phyloP scores from a whole-genome alignment of 2,329 filamentous ascomycete species.

The Fusarium staphyleae region DNA sequence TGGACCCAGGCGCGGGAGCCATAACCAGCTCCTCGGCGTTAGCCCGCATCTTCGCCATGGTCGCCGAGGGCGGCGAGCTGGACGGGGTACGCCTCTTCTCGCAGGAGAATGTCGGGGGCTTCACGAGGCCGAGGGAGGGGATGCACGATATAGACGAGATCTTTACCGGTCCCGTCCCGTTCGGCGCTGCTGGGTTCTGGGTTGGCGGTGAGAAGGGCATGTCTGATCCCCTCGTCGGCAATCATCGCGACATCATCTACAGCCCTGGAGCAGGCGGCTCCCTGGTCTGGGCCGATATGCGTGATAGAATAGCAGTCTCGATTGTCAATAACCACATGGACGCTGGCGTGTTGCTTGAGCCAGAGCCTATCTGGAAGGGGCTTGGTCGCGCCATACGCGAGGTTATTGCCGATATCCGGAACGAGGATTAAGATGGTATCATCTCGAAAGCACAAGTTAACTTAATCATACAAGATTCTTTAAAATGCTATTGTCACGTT shows the following conservation, averaged over 20 bases:
- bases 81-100: not conserved
- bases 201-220: conserved; percentile 2
- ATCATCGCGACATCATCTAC: conserved; percentile 4
- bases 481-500: not conserved
- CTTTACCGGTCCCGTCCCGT: conserved; percentile 4
- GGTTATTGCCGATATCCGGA: not conserved
- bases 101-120: not conserved
- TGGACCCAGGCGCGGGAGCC: conserved; percentile 12
- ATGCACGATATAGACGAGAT: not conserved
- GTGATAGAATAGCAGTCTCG: not conserved
- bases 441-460: too few species aligned
- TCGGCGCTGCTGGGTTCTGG: not conserved
- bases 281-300: conserved; percentile 5
- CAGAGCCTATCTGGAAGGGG: conserved; percentile 1
- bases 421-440: not conserved
- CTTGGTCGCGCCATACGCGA: conserved; percentile 1
- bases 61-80: conserved; percentile 13
- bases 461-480: not conserved
- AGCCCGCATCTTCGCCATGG: conserved; percentile 11
- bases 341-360: not conserved
- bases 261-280: conserved; percentile 12
- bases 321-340: conserved; percentile 12
- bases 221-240: not conserved
- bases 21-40: not conserved
- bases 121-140: not conserved